Base-by-base conservation (phyloP, 2,329 filamentous ascomycete genomes). In the Curvularia verruculosa region DNA sequence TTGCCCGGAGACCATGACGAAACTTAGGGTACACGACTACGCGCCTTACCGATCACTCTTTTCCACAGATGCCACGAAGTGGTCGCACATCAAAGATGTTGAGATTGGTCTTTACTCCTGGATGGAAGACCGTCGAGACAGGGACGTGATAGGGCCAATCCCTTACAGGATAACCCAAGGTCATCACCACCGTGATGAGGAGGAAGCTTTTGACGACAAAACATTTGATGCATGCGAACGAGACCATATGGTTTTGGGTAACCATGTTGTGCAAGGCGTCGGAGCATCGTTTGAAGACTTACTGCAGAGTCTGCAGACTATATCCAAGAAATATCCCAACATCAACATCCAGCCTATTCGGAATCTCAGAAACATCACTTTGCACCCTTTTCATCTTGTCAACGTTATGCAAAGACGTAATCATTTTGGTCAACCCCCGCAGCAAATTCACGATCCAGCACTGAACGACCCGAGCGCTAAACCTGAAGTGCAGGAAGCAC, bases 131-230 rank as follows among this genome's bases (percentile, higher is more conserved):
- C 71, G 73, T 23, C 68, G 68, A 9, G 72, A 75, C 28, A 63
- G 71, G 41, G 73, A 74, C 23, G 63, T 73, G 3, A 70, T 74
- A 24, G 70, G 71, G 3, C 68, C 68, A 7, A 71, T 74, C 26
- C 69, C 70, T 4, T 72, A 74, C 44, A 58, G 73, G 10, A 73
- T 76, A 43, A 71, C 70, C 1, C 69, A 67, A 49, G 73, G 73
- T 13, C 58, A 67, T 26, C 71, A 73, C 36, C 72, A 74, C 52
- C 66, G 72, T 7, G 70, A 75, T 0, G 72, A 75, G 41, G 72
- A 75, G 39, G 73, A 73, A 26, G 66, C 66, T 1, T 76, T 76
- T 23, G 71, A 74, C 44, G 71, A 75, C 59, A 73, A 74, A 45
- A 68, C 67, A 12, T 75, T 66, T 36, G 70, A 74, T 15, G 48